These are phyloP conservation scores for Stropharia rugosoannulata DNA, from an alignment of 768 basidiomycete genomes.

Conservation along the genomic window DNA sequence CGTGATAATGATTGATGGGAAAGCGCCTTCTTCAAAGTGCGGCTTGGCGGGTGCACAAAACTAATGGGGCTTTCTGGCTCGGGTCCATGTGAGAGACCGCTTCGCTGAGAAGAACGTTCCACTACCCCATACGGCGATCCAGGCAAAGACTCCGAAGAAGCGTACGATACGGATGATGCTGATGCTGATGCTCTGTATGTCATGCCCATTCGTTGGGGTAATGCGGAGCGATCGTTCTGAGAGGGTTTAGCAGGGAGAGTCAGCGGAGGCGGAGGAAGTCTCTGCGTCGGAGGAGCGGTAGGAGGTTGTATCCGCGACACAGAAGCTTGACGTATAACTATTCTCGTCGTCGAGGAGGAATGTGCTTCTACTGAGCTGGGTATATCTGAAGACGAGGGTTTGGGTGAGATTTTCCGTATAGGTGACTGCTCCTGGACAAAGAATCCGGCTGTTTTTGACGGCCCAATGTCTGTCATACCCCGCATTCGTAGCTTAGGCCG, in stretches of 20 bases:
- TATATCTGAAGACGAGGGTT: slow-evolving; percentile 13
- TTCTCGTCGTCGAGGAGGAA: slow-evolving; percentile 25
- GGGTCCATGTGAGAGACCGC: slow-evolving; percentile 17
- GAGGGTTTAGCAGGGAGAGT: slow-evolving; percentile 3
- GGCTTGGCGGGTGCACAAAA: slow-evolving; percentile 21
- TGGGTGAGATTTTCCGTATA: slow-evolving; percentile 14
- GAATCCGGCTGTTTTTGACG: slow-evolving; percentile 30
- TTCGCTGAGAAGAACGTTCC: slow-evolving; percentile 22
- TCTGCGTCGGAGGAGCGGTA: slow-evolving; percentile 47
- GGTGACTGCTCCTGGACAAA: slow-evolving; percentile 21
- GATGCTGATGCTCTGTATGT: slow-evolving; percentile 25
- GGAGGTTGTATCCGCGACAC: slow-evolving; percentile 39
- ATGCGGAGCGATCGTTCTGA: not conserved
- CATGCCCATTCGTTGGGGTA: slow-evolving; percentile 1
- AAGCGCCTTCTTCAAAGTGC: slow-evolving; percentile 49
- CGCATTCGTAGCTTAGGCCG: slow-evolving; percentile 46
- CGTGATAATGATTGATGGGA: slow-evolving; percentile 54
- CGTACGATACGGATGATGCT: slow-evolving; percentile 42
- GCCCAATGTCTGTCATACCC: slow-evolving; percentile 45
- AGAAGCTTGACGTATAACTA: slow-evolving; percentile 43
- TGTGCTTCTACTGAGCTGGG: slow-evolving; percentile 13
- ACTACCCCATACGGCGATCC: slow-evolving; percentile 26
- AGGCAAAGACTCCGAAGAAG: slow-evolving; percentile 30
- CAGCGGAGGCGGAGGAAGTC: slow-evolving; percentile 45
- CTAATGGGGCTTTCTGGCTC: slow-evolving; percentile 14